Base-by-base conservation (phyloP, 768 basidiomycete species). In the Leccinellum rugosiceps region DNA sequence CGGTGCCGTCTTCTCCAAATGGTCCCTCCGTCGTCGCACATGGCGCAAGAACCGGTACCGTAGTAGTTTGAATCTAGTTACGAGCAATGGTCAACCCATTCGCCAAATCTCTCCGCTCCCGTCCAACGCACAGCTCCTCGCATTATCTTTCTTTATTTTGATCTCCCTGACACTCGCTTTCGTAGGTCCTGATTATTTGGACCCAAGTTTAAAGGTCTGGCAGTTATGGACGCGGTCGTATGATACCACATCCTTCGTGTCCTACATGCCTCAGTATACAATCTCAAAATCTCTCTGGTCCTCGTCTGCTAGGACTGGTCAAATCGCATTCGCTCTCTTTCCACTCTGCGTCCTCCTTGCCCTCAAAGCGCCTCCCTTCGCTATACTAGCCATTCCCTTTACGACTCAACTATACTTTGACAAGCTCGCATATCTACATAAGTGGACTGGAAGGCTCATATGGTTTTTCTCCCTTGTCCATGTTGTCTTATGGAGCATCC, bases 241-340 rank as follows among this genome's bases (percentile, higher is more conserved):
- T 25, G 75, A 73, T 41, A 61, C 68, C 3, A 71, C 73, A 11
- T 66, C 66, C 4, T 79, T 74, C 63, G 66, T 63, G 49, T 76
- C 66, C 50, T 77, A 63, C 55, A 72, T 76, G 35, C 80, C 85
- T 4, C 77, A 80, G 60, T 81, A 82, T 67, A 86, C 84, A 17
- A 86, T 92, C 56, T 61, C 66, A 47, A 89, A 88, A 68, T 78
- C 83, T 1, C 82, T 83, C 72, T 92, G 90, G 90, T 84, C 87
- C 0, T 77, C 83, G 1, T 85, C 82, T n/a, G 80, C 78, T 17
- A 74, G 89, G 31, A 79, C 82, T 19, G 90, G 90, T 0, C 75
- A 87, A 55, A 84, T 90, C 38, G 82, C 87, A 1, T 91, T 90
- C 64, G 82, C 87, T 2, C 77, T 90, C 28, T 74, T 89, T 48